Evolutionary conservation across 768 basidiomycete genomes (phyloP).

Genomic region (Melanogaster broomeanus): DNA sequence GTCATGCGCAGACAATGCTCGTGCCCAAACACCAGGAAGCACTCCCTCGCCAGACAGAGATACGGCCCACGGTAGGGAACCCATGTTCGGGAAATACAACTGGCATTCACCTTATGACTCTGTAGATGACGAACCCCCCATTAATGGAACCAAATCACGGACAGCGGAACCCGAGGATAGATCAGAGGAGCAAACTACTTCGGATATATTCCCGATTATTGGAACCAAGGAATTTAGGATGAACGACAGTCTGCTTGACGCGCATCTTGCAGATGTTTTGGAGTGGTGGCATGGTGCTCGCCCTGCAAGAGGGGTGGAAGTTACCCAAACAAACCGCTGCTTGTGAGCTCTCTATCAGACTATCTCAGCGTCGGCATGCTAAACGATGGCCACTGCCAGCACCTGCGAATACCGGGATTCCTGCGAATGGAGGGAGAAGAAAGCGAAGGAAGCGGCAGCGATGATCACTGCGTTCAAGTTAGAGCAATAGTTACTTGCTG

Average conservation of each 20-base stretch:
- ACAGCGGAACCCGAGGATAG: neutral
- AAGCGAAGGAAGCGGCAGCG: constrained; percentile 41
- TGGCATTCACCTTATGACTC: constrained; percentile 2
- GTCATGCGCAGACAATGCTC: constrained; percentile 9
- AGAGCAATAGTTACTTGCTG: too few relatives aligned
- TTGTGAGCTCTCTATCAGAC: constrained; percentile 44
- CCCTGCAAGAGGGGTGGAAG: constrained; percentile 66
- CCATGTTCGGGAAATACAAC: neutral
- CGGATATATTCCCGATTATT: constrained; percentile 47
- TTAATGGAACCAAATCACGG: neutral
- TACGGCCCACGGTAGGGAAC: constrained; percentile 10
- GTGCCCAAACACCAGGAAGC: neutral
- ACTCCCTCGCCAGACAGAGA: neutral
- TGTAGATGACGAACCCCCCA: constrained; percentile 6
- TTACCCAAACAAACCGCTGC: constrained; percentile 64
- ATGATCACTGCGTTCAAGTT: too few relatives aligned
- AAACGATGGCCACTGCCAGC: constrained; percentile 38
- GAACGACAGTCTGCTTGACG: constrained; percentile 52
- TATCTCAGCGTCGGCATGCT: neutral
- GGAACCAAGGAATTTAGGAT: constrained; percentile 64
- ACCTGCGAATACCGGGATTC: constrained; percentile 72
- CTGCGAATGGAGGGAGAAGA: constrained; percentile 76
- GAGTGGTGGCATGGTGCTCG: constrained; percentile 79
- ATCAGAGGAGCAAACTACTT: neutral
- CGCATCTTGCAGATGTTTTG: constrained; percentile 54